Percentiles rank a stretch among this genome's conserved stretches.
phyloP scores from a whole-genome alignment of 2,329 filamentous ascomycete genomes.

The Alternaria sp. region DNA sequence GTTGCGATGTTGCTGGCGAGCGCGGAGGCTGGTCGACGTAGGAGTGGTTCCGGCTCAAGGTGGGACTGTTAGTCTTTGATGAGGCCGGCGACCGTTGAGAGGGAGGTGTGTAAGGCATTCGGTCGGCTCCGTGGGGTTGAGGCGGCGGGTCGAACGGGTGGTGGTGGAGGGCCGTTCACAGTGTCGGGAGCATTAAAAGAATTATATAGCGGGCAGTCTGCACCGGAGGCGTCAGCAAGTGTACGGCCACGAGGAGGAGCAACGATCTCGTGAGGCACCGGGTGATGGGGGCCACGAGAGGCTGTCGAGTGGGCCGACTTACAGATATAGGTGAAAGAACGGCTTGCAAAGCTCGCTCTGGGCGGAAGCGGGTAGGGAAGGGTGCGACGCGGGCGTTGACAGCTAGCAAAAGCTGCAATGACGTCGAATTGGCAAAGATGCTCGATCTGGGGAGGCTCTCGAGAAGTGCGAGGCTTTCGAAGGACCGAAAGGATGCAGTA shows the following conservation, averaged over 20 bases:
- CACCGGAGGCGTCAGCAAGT: slow-evolving; percentile 12
- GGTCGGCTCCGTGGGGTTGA: slow-evolving; percentile 46
- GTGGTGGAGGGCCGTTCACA: slow-evolving; percentile 37
- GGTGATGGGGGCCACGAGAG: background rate
- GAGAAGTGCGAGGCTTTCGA: slow-evolving; percentile 21
- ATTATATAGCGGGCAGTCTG: slow-evolving; percentile 26
- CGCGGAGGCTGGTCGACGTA: slow-evolving; percentile 51
- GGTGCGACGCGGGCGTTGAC: slow-evolving; percentile 22
- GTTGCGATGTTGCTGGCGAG: slow-evolving; percentile 42
- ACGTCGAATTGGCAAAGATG: slow-evolving; percentile 30
- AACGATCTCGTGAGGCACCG: background rate
- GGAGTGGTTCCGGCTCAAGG: slow-evolving; percentile 58
- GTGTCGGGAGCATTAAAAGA: slow-evolving; percentile 52
- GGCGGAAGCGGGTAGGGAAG: slow-evolving; percentile 4
- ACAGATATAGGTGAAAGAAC: slow-evolving; percentile 29
- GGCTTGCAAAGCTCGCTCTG: slow-evolving; percentile 21
- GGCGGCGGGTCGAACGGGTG: slow-evolving; percentile 42
- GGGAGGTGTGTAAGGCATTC: slow-evolving; percentile 90
- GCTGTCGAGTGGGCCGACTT: slow-evolving; percentile 1
- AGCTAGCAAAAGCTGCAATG: slow-evolving; percentile 44
- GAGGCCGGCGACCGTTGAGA: slow-evolving; percentile 67
- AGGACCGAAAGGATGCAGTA: slow-evolving; percentile 21
- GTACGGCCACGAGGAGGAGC: slow-evolving; percentile 1
- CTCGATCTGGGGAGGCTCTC: slow-evolving; percentile 17
- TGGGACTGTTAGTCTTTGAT: slow-evolving; percentile 60